Evolutionary conservation across 495 filamentous ascomycete species (phyloP).

Genomic region (Penicillium alfredii): DNA sequence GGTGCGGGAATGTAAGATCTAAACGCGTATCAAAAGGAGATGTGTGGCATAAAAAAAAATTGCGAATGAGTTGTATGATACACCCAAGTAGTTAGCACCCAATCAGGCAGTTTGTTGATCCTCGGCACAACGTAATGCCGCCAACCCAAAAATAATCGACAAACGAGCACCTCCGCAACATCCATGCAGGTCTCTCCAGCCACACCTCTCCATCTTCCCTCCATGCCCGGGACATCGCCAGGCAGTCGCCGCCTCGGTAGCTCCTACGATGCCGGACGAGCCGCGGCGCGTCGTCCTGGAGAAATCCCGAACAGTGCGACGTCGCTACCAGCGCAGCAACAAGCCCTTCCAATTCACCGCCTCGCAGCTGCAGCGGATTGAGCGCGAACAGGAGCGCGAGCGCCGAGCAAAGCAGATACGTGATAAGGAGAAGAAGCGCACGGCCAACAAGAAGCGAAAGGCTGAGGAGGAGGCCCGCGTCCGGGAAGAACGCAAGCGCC

Average conservation of each 20-base stretch:
- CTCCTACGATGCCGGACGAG: slow-evolving; percentile 32
- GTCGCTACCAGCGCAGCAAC: slow-evolving; percentile 45
- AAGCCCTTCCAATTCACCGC: slow-evolving; percentile 38
- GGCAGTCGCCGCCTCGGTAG: slow-evolving; percentile 18
- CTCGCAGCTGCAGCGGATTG: slow-evolving; percentile 37
- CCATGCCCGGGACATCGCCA: slow-evolving; percentile 13
- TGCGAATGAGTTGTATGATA: background rate
- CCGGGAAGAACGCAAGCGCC: slow-evolving; percentile 37
- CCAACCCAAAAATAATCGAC: slow-evolving; percentile 7
- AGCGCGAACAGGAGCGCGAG: slow-evolving; percentile 40
- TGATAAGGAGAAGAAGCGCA: slow-evolving; percentile 37
- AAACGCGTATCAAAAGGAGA: slow-evolving; percentile 19
- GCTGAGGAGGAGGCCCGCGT: slow-evolving; percentile 37
- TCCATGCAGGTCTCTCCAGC: background rate
- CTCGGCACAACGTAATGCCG: slow-evolving; percentile 36
- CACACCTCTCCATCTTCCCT: slow-evolving; percentile 4
- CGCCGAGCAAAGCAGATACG: slow-evolving; percentile 35
- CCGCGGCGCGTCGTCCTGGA: slow-evolving; percentile 40
- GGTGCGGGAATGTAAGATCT: slow-evolving; percentile 36
- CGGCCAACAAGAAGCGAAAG: slow-evolving; percentile 41
- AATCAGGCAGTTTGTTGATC: slow-evolving; percentile 25
- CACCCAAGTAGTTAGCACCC: background rate
- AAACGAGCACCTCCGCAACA: background rate
- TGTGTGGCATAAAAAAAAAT: too few species aligned
- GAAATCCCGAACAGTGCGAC: slow-evolving; percentile 40